phyloP scores from a whole-genome alignment of 305 asterid genomes.

The Withania somnifera region DNA sequence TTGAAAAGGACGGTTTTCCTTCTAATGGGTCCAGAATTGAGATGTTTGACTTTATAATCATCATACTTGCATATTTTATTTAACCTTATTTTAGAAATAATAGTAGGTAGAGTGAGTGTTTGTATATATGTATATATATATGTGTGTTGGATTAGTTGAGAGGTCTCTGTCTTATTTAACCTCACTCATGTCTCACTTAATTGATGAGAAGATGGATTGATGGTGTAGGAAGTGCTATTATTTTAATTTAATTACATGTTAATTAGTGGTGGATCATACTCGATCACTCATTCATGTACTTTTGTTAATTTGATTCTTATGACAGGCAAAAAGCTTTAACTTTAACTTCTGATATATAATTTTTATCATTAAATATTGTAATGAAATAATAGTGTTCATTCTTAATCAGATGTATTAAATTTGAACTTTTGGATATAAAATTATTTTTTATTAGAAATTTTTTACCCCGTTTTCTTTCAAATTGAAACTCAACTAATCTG shows the following conservation, averaged over 20 bases:
- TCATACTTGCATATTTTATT: background rate
- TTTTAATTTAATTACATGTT: background rate
- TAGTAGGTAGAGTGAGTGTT: background rate
- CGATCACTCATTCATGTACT: background rate
- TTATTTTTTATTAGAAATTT: too few species aligned
- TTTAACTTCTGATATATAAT: background rate
- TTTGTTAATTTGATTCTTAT: background rate
- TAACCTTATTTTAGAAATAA: background rate
- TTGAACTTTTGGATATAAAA: too few species aligned
- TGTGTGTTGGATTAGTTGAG: constrained; percentile 11
- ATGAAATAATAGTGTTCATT: too few species aligned
- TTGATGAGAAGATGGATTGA: background rate
- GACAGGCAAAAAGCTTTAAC: background rate
- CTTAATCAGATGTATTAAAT: too few species aligned
- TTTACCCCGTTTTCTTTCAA: too few species aligned
- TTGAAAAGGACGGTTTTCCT: background rate
- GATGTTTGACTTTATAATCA: background rate
- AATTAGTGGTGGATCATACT: background rate
- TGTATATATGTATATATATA: background rate
- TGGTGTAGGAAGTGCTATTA: background rate
- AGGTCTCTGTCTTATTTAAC: background rate
- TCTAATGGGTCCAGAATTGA: background rate
- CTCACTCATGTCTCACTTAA: background rate
- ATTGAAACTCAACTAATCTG: too few species aligned
- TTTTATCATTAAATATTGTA: background rate